Evolutionary conservation across 768 basidiomycete genomes (phyloP).

Genomic region (Clitopilus passeckerianus): DNA sequence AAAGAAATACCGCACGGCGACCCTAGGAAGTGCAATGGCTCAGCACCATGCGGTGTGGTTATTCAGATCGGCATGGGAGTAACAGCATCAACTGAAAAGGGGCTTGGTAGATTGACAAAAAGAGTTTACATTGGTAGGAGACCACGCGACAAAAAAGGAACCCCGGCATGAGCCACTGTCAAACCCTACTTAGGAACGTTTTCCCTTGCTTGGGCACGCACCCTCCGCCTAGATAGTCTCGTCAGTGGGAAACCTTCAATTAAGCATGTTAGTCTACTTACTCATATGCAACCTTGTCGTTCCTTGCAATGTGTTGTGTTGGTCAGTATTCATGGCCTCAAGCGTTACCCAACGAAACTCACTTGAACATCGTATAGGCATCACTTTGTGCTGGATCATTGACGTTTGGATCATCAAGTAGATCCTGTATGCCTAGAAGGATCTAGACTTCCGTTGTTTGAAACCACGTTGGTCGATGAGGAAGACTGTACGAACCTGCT

Average conservation of each 20-base stretch:
- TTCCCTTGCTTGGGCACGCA: constrained; percentile 84
- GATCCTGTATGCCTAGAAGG: constrained; percentile 90
- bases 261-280: constrained; percentile 27
- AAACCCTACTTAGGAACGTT: constrained; percentile 73
- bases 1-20: no score
- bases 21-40: no score
- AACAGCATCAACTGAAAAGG: no score
- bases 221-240: constrained; percentile 52
- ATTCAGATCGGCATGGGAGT: no score
- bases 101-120: neutral
- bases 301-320: constrained; percentile 42
- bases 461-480: neutral
- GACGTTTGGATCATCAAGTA: constrained; percentile 93
- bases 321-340: neutral
- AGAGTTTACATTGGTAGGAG: neutral
- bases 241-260: constrained; percentile 1
- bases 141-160: neutral
- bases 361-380: constrained; percentile 99
- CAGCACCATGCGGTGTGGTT: no score
- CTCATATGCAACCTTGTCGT: constrained; percentile 93
- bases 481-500: constrained; percentile 59
- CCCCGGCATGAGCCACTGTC: neutral
- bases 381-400: constrained; percentile 98
- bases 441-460: constrained; percentile 49
- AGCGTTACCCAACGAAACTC: constrained; percentile 21